Conservation (phyloP, 2,329 filamentous ascomycete species). For the Calonectria montana region DNA sequence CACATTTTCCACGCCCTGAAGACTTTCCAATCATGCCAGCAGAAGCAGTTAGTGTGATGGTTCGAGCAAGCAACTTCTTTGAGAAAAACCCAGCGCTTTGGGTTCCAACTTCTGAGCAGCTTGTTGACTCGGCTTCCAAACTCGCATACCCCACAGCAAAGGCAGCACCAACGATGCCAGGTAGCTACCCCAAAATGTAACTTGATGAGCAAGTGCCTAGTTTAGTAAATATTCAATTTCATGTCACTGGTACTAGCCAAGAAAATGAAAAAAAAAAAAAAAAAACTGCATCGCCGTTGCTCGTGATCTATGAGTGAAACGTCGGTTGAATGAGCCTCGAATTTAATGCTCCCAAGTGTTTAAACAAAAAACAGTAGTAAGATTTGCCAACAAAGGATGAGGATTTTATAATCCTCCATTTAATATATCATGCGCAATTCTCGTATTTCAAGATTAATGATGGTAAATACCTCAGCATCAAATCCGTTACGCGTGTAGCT, state of each 20-base stretch:
- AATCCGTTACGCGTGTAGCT: too few species aligned
- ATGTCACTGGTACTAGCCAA: not conserved
- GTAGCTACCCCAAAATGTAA: not conserved
- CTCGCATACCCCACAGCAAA: not conserved
- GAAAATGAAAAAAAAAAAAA: not conserved
- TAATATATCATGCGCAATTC: too few species aligned
- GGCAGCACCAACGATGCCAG: not conserved
- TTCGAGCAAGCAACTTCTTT: not conserved
- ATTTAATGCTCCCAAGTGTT: too few species aligned
- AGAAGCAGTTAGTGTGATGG: not conserved
- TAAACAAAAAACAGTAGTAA: too few species aligned
- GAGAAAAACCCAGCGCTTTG: not conserved
- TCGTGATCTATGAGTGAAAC: too few species aligned
- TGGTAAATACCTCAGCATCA: too few species aligned
- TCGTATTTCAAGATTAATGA: too few species aligned
- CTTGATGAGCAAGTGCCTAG: not conserved
- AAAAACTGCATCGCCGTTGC: too few species aligned
- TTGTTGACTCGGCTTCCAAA: not conserved
- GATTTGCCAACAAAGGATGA: too few species aligned
- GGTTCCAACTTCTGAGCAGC: not conserved
- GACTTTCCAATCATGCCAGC: not conserved
- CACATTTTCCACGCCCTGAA: not conserved
- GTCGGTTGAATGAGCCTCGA: too few species aligned
- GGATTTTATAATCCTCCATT: too few species aligned
- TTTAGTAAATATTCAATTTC: not conserved